A percentile compares a stretch with the other conserved stretches of the same genome.
phyloP scores from a whole-genome alignment of 2,329 filamentous ascomycete genomes.

The Penicillium brasilianum region DNA sequence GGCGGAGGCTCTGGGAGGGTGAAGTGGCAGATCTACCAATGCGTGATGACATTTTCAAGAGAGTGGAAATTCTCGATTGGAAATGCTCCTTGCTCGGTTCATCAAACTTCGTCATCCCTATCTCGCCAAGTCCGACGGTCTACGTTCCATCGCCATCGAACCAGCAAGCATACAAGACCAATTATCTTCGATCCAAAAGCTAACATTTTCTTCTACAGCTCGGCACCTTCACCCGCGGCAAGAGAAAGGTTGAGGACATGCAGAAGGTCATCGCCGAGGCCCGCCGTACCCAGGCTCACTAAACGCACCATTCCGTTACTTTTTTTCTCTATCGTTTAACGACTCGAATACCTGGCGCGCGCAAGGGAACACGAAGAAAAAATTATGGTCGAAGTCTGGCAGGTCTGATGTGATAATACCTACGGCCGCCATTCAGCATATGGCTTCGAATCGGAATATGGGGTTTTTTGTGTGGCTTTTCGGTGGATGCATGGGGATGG shows the following conservation, averaged over 20 bases:
- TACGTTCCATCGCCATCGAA: not conserved
- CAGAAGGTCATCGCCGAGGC: slow-evolving; percentile 97
- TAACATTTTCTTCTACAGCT: slow-evolving; percentile 62
- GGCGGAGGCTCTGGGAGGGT: not conserved
- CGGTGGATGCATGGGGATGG: slow-evolving; percentile 34
- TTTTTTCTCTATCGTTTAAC: slow-evolving; percentile 36
- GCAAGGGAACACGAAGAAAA: slow-evolving; percentile 33
- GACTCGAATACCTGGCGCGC: slow-evolving; percentile 33
- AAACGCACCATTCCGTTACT: slow-evolving; percentile 47
- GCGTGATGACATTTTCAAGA: not conserved
- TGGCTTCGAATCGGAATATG: slow-evolving; percentile 34
- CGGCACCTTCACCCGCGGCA: slow-evolving; percentile 97
- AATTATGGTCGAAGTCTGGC: slow-evolving; percentile 22
- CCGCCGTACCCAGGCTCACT: slow-evolving; percentile 73
- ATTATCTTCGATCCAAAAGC: slow-evolving; percentile 5
- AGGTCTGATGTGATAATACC: slow-evolving; percentile 16
- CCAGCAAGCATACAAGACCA: slow-evolving; percentile 1
- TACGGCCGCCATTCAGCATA: slow-evolving; percentile 23
- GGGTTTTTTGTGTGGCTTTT: slow-evolving; percentile 29
- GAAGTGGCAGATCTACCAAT: not conserved
- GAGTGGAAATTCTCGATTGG: not conserved
- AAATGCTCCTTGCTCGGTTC: not conserved
- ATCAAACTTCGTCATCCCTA: not conserved
- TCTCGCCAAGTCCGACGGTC: too few species aligned
- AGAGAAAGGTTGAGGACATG: slow-evolving; percentile 99